Evolutionary conservation across 2,329 filamentous ascomycete species (phyloP), one percentile per base, ranked within the genome.

Genomic region (Alternaria ethzedia): DNA sequence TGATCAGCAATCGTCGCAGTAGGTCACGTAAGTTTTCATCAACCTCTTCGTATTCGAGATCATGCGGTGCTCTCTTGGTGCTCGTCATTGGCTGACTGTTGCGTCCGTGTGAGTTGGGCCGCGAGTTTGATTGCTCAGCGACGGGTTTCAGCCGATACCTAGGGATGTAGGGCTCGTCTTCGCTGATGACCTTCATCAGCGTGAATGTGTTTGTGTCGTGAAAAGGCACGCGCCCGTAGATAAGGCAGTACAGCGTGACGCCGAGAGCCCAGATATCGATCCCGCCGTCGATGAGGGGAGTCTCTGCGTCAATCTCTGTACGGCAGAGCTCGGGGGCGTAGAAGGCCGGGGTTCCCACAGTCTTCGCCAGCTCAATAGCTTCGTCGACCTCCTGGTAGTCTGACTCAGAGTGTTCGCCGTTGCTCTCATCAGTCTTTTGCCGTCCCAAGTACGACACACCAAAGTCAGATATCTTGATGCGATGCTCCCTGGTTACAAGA

Each of bases 201-300:
- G 92, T 91, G 78, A 91, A 97, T 73, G 97, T 93, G 71, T 96
- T 94, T 75, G 96, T 91, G 54, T 94, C 94, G 70, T 96, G 87
- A 76, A 98, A 99, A 0, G 96, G 96, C 44, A 97, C 92, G 57
- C 96, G 92, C 13, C 94, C 96, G 77, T 91, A 99, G 59, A 99
- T 89, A 78, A 99, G 89, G 75, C 95, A 97, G 81, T 97, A 99
- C 3, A 99, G 87, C 0, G 96, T 99, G 20, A 99, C 93, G 21
- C 96, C 96, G 21, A 99, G 85, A 11, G 96, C 97, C 96, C 96
- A 99, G 15, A 99, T 90, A 75, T 99, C 96, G 70, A 99, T 97
- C 72, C 96, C 93, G 72, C 93, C 93, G 5, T 94, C 97, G 44
- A 99, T 82, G 86, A 95, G 69, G 86, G 93, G 73, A 87, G 91